Evolutionary conservation across 805 yeast genomes (phyloP), one percentile per base, ranked within the genome.

Genomic region (Ogataea paraovalis): DNA sequence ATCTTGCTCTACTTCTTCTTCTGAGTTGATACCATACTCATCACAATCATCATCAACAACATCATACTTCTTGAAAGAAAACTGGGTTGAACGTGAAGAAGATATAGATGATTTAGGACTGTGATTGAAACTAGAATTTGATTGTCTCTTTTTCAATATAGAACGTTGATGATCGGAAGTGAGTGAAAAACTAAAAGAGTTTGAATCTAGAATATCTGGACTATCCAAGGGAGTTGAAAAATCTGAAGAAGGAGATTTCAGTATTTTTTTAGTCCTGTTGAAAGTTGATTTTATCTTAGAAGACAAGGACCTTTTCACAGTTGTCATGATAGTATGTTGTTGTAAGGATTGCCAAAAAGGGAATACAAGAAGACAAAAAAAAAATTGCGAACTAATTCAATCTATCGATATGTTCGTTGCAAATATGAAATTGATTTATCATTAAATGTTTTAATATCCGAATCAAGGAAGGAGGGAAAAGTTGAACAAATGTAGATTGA

Each of bases 231-330:
- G 21, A 22, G n/a, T 39, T 10, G 9, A 14, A 14, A 14, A 9
- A 18, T 39, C 28, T 7, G 43, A 41, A 30, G 36, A 18, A 10
- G 28, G 14, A 4, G 37, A 30, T 21, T 41, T 44, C 25, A 48
- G 20, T 19, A 48, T 36, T 28, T 47, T 47, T 30, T 48, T 51
- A 20, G 47, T 43, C 27, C 48, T 51, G 14, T 21, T 19, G 9
- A 52, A 19, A 16, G 55, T 47, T 12, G 50, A 46, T 40, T 41
- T 46, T 28, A 52, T 28, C 36, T 47, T 50, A 14, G 49, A 19
- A 13, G 55, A 52, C 22, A 52, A 19, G 22, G 55, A 52, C 41
- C 55, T 44, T 34, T 52, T 52, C 42, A 52, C 44, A 6, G 43
- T 18, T 33, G 27, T 45, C 10, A 34, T 34, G 6, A 10, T 8